Base-by-base conservation (phyloP, 2,329 filamentous ascomycete genomes). In the Phaeophleospora eucalypticola region DNA sequence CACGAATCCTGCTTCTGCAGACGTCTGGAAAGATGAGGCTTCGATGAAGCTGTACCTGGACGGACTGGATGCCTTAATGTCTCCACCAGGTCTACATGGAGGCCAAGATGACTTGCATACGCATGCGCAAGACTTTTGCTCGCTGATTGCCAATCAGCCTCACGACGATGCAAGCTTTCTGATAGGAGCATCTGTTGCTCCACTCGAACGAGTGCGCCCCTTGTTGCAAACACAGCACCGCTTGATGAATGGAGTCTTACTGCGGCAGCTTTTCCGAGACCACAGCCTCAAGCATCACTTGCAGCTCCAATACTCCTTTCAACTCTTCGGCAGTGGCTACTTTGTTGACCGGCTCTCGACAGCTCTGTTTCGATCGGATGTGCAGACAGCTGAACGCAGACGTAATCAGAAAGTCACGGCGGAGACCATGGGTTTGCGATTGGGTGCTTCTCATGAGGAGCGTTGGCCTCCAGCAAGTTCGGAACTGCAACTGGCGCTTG, bases 381-480 rank as follows among this genome's bases (percentile, higher is more conserved):
- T 93, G 40, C 83, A 87, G 57, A 86, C 84, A 19, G 86, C 89
- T 2, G 88, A 95, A 63, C 78, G 86, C 36, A 80, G 80, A 41
- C 72, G 79, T 15, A 87, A 88, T 2, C 75, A 84, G 24, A 80
- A 86, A 36, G 78, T 83, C 7, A 80, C 80, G 37, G 84, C 87
- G 40, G 79, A 83, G 48, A 72, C 80, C 12, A 91, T 95, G 75
- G 91, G 93, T 1, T 74, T 97, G 34, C 84, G 89, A 34, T 74
- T 97, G 0, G 86, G 86, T n/a, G 81, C 80, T 2, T 80, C 89
- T 58, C 82, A 87, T 45, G 87, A 78, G 24, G 57, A 62, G 33
- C 53, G 57, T 14, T 97, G 93, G 93, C 93, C 93, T 19, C 93
- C 93, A 3, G 89, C 89, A 18, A 94, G 87, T 65, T 96, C 90